phyloP scores from a whole-genome alignment of 2,329 filamentous ascomycete genomes.

The Cordyceps pruinosa region DNA sequence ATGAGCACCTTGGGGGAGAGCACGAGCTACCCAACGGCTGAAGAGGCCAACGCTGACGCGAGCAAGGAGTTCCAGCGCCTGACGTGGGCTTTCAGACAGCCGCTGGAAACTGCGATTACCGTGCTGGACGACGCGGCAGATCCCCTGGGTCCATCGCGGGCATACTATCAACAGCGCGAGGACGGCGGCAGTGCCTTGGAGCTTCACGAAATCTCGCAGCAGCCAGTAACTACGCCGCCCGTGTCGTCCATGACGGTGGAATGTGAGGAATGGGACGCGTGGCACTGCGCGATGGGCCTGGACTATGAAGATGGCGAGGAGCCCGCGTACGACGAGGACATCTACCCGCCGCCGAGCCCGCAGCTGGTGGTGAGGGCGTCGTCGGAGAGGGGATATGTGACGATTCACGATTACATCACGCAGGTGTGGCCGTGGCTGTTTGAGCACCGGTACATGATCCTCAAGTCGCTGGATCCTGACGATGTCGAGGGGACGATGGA shows the following conservation, averaged over 20 bases:
- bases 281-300: not conserved
- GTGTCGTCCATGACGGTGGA: not conserved
- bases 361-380: not conserved
- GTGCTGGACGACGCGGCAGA: not conserved
- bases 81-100: not conserved
- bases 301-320: not conserved
- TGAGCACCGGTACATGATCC: conserved; percentile 1
- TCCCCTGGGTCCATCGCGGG: not conserved
- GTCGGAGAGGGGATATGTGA: conserved; percentile 2
- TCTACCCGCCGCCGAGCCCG: not conserved
- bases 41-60: too few species aligned
- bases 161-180: not conserved
- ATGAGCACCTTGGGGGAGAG: too few species aligned
- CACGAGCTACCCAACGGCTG: too few species aligned
- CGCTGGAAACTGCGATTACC: not conserved
- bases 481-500: not conserved
- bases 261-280: conserved; percentile 1
- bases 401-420: conserved; percentile 3
- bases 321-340: not conserved
- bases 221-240: not conserved
- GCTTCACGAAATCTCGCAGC: conserved; percentile 2
- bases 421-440: conserved; percentile 5
- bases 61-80: not conserved
- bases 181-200: not conserved
- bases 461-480: not conserved